Conservation (phyloP, 306 rosid genomes). For the Datisca glomerata region DNA sequence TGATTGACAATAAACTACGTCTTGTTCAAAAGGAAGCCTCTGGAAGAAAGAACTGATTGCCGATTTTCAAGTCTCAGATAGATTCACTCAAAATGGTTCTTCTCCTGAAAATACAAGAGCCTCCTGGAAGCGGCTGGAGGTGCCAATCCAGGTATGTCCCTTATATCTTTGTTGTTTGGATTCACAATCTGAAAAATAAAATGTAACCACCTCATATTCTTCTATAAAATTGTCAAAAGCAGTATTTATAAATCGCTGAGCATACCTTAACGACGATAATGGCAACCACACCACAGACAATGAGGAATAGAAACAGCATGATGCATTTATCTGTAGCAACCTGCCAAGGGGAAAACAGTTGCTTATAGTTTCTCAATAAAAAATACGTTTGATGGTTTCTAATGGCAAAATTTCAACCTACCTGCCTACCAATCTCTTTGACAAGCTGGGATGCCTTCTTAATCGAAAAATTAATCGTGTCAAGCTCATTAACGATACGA, state of each 20-base stretch:
- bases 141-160: conserved; percentile 90
- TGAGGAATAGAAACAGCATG: conserved; percentile 83
- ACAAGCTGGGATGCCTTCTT: conserved; percentile 98
- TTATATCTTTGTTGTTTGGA: conserved; percentile 71
- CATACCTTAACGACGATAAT: conserved; percentile 91
- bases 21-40: too few species aligned
- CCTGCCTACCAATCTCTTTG: conserved; percentile 99
- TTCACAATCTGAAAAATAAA: conserved; percentile 86
- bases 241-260: not conserved
- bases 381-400: conserved; percentile 1
- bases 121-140: conserved; percentile 88
- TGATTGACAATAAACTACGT: too few species aligned
- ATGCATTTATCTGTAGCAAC: conserved; percentile 99
- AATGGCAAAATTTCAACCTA: conserved; percentile 14
- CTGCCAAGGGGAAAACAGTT: conserved; percentile 19
- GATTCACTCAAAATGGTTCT: too few species aligned
- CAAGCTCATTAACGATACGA: conserved; percentile 90
- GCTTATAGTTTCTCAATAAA: conserved; percentile 11
- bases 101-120: too few species aligned
- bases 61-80: too few species aligned
- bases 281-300: conserved; percentile 89
- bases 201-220: too few species aligned
- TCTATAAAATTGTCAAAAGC: not conserved
- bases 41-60: too few species aligned
- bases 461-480: conserved; percentile 94